A percentile compares a stretch with the other conserved stretches of the same genome.
These are phyloP conservation scores for Candida ulmi DNA, from an alignment of 805 yeast genomes.

Conservation along the genomic window DNA sequence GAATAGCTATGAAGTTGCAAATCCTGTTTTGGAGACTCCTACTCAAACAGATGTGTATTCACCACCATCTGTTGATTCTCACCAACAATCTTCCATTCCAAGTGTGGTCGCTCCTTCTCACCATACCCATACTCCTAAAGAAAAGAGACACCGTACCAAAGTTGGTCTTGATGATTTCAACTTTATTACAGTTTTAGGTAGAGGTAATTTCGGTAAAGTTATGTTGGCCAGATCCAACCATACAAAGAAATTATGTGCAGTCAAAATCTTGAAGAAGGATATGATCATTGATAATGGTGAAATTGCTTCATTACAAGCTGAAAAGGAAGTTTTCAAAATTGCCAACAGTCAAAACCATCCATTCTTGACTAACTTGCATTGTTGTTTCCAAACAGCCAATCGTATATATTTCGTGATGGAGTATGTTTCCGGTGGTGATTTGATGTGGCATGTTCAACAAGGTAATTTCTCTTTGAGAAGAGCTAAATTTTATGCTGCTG, in stretches of 20 bases:
- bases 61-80: conserved; percentile 4
- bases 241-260: conserved; percentile 80
- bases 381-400: conserved; percentile 97
- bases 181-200: conserved; percentile 90
- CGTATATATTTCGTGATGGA: conserved; percentile 98
- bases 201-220: conserved; percentile 98
- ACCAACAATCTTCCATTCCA: background rate
- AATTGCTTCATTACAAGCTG: conserved; percentile 91
- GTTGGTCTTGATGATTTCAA: conserved; percentile 94
- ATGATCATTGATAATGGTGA: conserved; percentile 94
- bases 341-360: conserved; percentile 92
- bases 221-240: conserved; percentile 93
- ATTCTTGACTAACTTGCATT: conserved; percentile 81
- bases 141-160: conserved; percentile 50
- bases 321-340: conserved; percentile 79
- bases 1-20: conserved; percentile 4
- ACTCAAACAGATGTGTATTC: too few relatives aligned
- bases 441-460: conserved; percentile 99
- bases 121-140: conserved; percentile 2
- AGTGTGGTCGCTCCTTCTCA: conserved; percentile 1
- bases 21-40: conserved; percentile 4
- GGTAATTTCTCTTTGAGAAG: conserved; percentile 81
- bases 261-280: conserved; percentile 93
- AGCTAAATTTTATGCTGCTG: conserved; percentile 97
- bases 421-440: conserved; percentile 94